phyloP scores from a whole-genome alignment of 768 basidiomycete species.

The Guyanaporus albipodus region DNA sequence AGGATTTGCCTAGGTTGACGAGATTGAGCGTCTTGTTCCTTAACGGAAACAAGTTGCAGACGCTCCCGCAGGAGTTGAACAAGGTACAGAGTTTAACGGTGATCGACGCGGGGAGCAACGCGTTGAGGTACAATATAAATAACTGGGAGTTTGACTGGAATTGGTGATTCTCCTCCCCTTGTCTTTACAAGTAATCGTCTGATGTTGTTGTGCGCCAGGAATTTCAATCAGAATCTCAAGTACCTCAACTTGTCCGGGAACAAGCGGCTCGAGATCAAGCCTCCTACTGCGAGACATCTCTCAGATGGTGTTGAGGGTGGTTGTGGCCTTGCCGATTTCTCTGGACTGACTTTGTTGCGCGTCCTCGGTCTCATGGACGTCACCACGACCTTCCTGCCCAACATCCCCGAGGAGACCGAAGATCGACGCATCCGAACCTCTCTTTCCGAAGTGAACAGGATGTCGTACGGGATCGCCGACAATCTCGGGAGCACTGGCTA shows the following conservation, averaged over 20 bases:
- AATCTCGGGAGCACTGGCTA: conserved; percentile 76
- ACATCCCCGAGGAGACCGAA: conserved; percentile 80
- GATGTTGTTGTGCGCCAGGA: conserved; percentile 50
- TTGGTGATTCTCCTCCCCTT: conserved; percentile 53
- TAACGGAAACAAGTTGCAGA: conserved; percentile 92
- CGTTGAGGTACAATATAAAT: conserved; percentile 93
- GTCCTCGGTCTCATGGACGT: conserved; percentile 99
- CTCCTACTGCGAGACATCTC: conserved; percentile 34
- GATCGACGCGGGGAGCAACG: conserved; percentile 91
- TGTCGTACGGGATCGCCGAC: conserved; percentile 97
- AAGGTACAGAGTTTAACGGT: conserved; percentile 75
- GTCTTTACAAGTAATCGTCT: background rate
- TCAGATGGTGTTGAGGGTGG: conserved; percentile 20
- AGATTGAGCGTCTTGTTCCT: conserved; percentile 74
- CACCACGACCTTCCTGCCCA: conserved; percentile 54
- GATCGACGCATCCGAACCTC: conserved; percentile 92
- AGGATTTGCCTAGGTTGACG: conserved; percentile 73
- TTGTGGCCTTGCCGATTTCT: conserved; percentile 72
- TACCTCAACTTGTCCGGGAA: conserved; percentile 98
- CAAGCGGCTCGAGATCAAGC: conserved; percentile 93
- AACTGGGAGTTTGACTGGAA: conserved; percentile 99
- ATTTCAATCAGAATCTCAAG: conserved; percentile 88
- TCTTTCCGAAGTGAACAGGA: conserved; percentile 78
- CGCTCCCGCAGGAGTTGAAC: conserved; percentile 84
- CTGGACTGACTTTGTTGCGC: conserved; percentile 75